Evolutionary conservation across 768 basidiomycete genomes (phyloP), one percentile per base, ranked within the genome.

Genomic region (Scleroderma citrinum): DNA sequence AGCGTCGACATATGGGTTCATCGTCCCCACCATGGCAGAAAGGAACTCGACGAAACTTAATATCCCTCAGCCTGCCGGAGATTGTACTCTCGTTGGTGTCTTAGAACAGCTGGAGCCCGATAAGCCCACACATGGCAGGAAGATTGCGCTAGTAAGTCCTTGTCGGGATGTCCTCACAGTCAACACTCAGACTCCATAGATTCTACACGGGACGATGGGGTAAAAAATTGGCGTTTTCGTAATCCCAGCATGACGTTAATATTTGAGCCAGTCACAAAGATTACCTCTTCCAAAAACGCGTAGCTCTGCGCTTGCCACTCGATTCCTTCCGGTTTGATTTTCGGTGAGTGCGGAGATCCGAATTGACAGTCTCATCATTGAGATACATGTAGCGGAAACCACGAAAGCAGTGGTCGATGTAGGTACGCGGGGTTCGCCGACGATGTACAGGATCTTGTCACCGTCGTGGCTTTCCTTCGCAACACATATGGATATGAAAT

Each of bases 291-390:
- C 84, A 86, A 65, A 83, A 82, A 59, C 78, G 76, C 13, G 78
- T 92, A 17, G 86, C 85, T 3, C 61, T 65, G 34, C 72, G 70
- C 32, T 65, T 90, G 13, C 83, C 86, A 0, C 59, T 87, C 20
- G 89, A 92, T 63, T 90, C 87, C 3, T 90, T 92, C 62, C 77
- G 88, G 29, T 90, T 92, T 59, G 89, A 92, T 64, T 92, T 92
- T 68, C 79, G 87, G 87, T 89, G 59, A 48, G 78, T 39, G 17
- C 29, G 32, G 23, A 36, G 36, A 46, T 12, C 45, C 41, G 41
- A 39, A 49, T 42, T 51, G 50, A 50, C 46, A 14, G 32, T 8
- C 37, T 12, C 29, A 5, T 17, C 7, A 16, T 19, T 44, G 16
- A 21, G 4, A 10, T 44, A 3, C 17, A 20, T 36, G 6, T 51